Conservation (phyloP, 495 filamentous ascomycete genomes). For the Terfezia boudieri region DNA sequence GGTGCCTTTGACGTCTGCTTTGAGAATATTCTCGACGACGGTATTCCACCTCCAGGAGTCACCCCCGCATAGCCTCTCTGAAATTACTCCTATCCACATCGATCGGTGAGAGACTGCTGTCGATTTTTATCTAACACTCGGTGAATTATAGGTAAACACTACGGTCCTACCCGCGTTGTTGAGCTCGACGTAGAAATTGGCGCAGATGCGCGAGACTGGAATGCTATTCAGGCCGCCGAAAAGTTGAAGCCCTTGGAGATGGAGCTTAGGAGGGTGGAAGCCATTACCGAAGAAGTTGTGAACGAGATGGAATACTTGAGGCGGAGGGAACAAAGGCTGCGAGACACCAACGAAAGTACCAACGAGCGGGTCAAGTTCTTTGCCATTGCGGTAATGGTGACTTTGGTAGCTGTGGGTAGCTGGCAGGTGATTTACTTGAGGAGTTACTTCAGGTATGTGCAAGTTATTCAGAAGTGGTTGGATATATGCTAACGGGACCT, state of each 20-base stretch:
- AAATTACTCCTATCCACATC: neutral
- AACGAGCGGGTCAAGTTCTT: conserved; percentile 99
- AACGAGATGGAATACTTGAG: conserved; percentile 85
- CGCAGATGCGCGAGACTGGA: conserved; percentile 96
- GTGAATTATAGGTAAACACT: conserved; percentile 5
- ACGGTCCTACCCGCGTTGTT: conserved; percentile 49
- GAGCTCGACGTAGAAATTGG: conserved; percentile 98
- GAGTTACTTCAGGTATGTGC: conserved; percentile 69
- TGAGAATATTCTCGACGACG: conserved; percentile 52
- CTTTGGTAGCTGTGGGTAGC: conserved; percentile 69
- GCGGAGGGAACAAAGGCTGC: conserved; percentile 71
- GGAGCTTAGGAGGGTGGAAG: conserved; percentile 79
- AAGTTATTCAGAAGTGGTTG: neutral
- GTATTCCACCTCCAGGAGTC: conserved; percentile 16
- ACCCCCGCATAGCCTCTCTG: neutral
- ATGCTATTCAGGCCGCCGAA: conserved; percentile 82
- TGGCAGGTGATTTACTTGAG: conserved; percentile 97
- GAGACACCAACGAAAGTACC: conserved; percentile 98
- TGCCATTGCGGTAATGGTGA: conserved; percentile 80
- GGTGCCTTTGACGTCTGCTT: conserved; percentile 95
- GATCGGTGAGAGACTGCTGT: no score
- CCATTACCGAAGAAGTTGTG: conserved; percentile 62
- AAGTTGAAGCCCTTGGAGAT: conserved; percentile 96
- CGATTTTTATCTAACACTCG: neutral
- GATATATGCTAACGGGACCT: no score